Evolutionary conservation across 345 rosid species (phyloP).

Genomic region (Pseudoturritis turrita): DNA sequence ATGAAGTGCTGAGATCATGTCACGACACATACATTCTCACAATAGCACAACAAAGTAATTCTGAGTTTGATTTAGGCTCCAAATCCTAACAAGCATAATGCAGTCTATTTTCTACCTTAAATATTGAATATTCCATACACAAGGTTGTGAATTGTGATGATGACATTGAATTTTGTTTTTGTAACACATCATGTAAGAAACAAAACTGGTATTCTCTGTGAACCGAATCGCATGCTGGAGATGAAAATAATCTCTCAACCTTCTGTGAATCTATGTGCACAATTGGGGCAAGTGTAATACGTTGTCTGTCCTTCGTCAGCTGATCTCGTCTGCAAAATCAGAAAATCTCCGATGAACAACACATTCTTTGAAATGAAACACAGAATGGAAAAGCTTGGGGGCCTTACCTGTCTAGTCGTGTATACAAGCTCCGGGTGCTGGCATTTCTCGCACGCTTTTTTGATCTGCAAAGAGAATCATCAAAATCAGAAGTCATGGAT

Average conservation of each 20-base stretch:
- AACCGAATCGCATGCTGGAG: not conserved
- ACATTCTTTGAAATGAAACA: not conserved
- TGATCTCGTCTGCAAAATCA: constrained; percentile 26
- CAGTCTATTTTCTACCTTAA: no score
- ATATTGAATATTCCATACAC: not conserved
- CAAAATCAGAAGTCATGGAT: not conserved
- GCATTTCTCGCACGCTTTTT: constrained; percentile 33
- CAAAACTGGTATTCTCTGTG: not conserved
- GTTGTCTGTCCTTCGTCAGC: constrained; percentile 34
- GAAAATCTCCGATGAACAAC: not conserved
- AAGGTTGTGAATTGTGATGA: not conserved
- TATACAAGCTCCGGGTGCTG: constrained; percentile 35
- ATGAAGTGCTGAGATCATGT: no score
- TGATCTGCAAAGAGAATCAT: constrained; percentile 21
- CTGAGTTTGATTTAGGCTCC: no score
- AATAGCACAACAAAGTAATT: no score
- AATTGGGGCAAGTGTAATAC: constrained; percentile 32
- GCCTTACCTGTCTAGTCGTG: constrained; percentile 32
- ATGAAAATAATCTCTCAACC: constrained; percentile 14
- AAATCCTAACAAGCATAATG: no score
- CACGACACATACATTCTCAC: no score
- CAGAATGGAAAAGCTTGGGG: not conserved
- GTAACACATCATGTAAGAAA: constrained; percentile 7
- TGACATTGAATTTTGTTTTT: not conserved
- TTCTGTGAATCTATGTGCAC: constrained; percentile 33